These are phyloP conservation scores for Coelastrella sp. DNA, from an alignment of 139 green algal species.

Conservation along the genomic window DNA sequence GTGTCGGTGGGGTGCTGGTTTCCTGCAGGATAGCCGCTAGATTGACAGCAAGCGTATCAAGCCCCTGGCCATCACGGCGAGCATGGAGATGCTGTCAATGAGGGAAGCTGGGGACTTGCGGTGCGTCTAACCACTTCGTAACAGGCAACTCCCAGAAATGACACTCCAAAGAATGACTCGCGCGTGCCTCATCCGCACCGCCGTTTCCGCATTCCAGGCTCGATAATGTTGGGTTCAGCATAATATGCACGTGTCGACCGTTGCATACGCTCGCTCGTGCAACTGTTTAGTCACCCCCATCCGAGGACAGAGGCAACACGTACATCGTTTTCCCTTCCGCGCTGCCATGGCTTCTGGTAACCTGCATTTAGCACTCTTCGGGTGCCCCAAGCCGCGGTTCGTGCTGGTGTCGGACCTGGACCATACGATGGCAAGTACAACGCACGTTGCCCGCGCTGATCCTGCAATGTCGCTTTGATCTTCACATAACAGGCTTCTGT, in stretches of 20 bases:
- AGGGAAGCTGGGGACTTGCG: too few relatives aligned
- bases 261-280: neutral
- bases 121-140: too few relatives aligned
- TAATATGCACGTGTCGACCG: too few relatives aligned
- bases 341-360: neutral
- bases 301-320: neutral
- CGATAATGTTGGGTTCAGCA: too few relatives aligned
- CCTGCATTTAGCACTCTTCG: slow-evolving; percentile 5
- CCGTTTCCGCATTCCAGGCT: too few relatives aligned
- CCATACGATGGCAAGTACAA: slow-evolving; percentile 88
- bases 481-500: too few relatives aligned
- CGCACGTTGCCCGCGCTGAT: neutral
- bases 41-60: too few relatives aligned
- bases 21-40: too few relatives aligned
- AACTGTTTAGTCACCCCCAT: neutral
- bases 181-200: neutral
- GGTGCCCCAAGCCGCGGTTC: slow-evolving; percentile 60
- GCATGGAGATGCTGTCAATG: too few relatives aligned
- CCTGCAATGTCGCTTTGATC: too few relatives aligned
- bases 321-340: neutral
- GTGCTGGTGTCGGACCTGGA: slow-evolving; percentile 92
- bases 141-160: neutral
- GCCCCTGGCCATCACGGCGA: too few relatives aligned
- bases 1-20: too few relatives aligned
- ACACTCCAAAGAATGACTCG: slow-evolving; percentile 2